Base-by-base conservation (phyloP, 495 filamentous ascomycete species). In the Apiosordaria backusii region DNA sequence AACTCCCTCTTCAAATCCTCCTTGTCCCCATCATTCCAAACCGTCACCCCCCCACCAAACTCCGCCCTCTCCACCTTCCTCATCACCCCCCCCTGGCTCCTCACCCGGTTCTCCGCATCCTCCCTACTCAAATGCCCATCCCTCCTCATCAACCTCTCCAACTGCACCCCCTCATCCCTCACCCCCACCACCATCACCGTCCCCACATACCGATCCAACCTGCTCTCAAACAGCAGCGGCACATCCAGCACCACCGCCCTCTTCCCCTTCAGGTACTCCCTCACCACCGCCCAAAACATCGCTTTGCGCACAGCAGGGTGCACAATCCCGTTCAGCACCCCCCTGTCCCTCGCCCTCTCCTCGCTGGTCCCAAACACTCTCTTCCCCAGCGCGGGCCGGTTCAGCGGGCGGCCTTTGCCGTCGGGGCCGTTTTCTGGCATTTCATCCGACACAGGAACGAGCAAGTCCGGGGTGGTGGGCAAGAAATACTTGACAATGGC, bases 231-330 rank as follows among this genome's bases (percentile, higher is more conserved):
- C 19, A 99, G 84, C 52, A 99, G 79, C 55, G 95, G 95, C 1
- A 99, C 87, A 73, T 99, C 95, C 10, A 99, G 78, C n/a, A 98
- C 89, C 13, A 96, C 91, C 0, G 91, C 93, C 90, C 93, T 90
- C 63, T 86, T 67, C 1, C 94, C 93, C 2, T 72, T 77, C 2
- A 93, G 35, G 66, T 94, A 97, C 68, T 86, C 81, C 24, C 77
- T 75, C 19, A 89, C 65, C 18, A 96, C 82, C 4, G 81, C 77
- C 67, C 82, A 87, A 72, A 89, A 90, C 80, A 96, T 91, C 72
- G 88, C 92, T 74, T 78, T 81, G 25, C 91, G 80, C 5, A 98
- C 92, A 0, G 90, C 88, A 0, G 95, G 95, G 75, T 98, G 95
- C 40, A 97, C 89, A 64, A 99, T 97, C n/a, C 84, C 81, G 68